A percentile compares a stretch with the other conserved stretches of the same genome.
Conservation (phyloP, 192 early-diverging fungal genomes). For the Coemansia sp. region DNA sequence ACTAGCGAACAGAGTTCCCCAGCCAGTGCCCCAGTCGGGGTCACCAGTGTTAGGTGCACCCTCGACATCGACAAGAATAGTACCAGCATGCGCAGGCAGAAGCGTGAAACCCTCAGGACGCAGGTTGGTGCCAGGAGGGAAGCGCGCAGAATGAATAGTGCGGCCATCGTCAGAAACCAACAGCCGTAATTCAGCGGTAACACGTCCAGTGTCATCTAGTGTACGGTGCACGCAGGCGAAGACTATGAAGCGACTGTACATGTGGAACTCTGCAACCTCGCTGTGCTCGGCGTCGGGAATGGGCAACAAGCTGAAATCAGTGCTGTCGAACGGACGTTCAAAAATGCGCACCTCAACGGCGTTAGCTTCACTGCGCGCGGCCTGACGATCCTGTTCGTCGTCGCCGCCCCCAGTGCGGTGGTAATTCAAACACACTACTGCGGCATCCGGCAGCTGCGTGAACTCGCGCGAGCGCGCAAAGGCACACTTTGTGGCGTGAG, state of each 20-base stretch:
- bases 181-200: constrained; percentile 58
- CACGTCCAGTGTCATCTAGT: constrained; percentile 16
- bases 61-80: constrained; percentile 78
- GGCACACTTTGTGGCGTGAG: constrained; percentile 82
- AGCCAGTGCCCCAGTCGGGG: constrained; percentile 34
- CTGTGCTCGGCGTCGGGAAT: constrained; percentile 22
- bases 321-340: constrained; percentile 27
- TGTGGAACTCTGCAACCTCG: constrained; percentile 28
- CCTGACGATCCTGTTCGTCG: constrained; percentile 55
- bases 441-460: constrained; percentile 58
- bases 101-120: constrained; percentile 82
- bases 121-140: constrained; percentile 79
- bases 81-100: constrained; percentile 76
- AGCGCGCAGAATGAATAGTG: constrained; percentile 69
- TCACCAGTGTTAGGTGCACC: constrained; percentile 53
- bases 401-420: constrained; percentile 55
- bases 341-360: constrained; percentile 68
- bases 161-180: constrained; percentile 74
- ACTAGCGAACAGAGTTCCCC: constrained; percentile 77
- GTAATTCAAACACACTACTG: constrained; percentile 73
- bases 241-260: constrained; percentile 47
- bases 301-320: constrained; percentile 10
- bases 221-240: constrained; percentile 18
- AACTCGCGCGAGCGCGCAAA: constrained; percentile 71
- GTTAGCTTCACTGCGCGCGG: constrained; percentile 47